A percentile compares a stretch with the other conserved stretches of the same genome.
Evolutionary conservation across 2,329 filamentous ascomycete genomes (phyloP).

Genomic region (Emmonsiellopsis sp.): DNA sequence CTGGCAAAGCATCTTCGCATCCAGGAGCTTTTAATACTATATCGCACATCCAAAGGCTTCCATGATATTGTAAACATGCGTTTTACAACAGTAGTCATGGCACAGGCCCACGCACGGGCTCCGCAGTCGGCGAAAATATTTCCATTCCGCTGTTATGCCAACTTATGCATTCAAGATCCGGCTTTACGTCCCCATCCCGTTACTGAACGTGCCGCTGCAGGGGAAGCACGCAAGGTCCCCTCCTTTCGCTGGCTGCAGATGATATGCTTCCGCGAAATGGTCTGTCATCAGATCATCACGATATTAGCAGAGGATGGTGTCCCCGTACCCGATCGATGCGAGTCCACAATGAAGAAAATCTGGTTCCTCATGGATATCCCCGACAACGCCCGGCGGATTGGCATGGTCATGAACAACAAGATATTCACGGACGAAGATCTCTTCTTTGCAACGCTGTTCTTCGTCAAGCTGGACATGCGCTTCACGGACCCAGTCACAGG

Average conservation of each 20-base stretch:
- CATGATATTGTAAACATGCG: constrained; percentile 52
- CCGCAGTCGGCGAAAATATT: constrained; percentile 51
- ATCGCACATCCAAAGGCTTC: constrained; percentile 55
- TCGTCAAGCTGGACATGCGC: constrained; percentile 63
- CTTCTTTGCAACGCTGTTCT: constrained; percentile 53
- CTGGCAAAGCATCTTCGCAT: constrained; percentile 48
- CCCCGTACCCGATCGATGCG: constrained; percentile 43
- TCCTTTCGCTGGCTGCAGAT: constrained; percentile 60
- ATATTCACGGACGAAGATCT: constrained; percentile 55
- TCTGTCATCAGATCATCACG: constrained; percentile 54
- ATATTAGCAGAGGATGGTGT: constrained; percentile 51
- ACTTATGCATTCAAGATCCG: constrained; percentile 53
- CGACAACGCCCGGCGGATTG: constrained; percentile 47
- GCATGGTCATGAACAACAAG: constrained; percentile 42
- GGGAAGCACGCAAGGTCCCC: constrained; percentile 46
- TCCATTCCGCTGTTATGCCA: constrained; percentile 50
- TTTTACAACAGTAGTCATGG: constrained; percentile 50
- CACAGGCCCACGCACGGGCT: constrained; percentile 46
- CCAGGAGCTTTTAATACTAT: constrained; percentile 54
- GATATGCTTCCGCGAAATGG: constrained; percentile 50
- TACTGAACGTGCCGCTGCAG: constrained; percentile 22
- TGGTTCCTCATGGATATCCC: constrained; percentile 66
- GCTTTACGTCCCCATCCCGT: constrained; percentile 31
- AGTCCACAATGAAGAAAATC: constrained; percentile 50
- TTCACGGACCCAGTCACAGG: constrained; percentile 56